Evolutionary conservation across 2,329 filamentous ascomycete genomes (phyloP).

Genomic region (Apiospora marii): DNA sequence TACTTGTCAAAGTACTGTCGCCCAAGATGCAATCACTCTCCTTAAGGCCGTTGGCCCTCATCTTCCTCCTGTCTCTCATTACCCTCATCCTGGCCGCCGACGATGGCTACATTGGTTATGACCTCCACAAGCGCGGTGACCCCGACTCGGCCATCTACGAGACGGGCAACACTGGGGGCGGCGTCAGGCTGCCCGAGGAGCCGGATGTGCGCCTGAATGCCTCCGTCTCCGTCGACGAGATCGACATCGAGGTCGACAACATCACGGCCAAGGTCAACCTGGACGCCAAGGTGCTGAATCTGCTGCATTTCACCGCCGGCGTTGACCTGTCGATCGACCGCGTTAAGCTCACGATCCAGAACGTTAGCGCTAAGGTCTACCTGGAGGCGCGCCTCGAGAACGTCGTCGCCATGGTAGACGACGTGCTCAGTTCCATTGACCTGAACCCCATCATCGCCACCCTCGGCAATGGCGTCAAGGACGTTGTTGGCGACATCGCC

Average conservation of each 20-base stretch:
- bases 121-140: slow-evolving; percentile 58
- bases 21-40: slow-evolving; percentile 36
- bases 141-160: slow-evolving; percentile 60
- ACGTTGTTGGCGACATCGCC: slow-evolving; percentile 54
- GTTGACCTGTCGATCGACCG: slow-evolving; percentile 66
- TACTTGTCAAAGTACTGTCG: neutral
- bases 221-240: slow-evolving; percentile 63
- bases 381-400: slow-evolving; percentile 68
- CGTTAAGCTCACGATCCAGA: slow-evolving; percentile 63
- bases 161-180: slow-evolving; percentile 56
- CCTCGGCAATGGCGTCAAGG: slow-evolving; percentile 56
- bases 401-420: slow-evolving; percentile 65
- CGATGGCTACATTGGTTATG: slow-evolving; percentile 63
- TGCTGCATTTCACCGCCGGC: slow-evolving; percentile 67
- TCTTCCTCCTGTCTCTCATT: slow-evolving; percentile 39
- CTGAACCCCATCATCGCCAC: slow-evolving; percentile 67
- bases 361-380: slow-evolving; percentile 64
- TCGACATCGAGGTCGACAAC: slow-evolving; percentile 65
- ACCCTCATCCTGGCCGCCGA: slow-evolving; percentile 32
- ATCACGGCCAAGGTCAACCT: slow-evolving; percentile 68
- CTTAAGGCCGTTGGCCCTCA: slow-evolving; percentile 35
- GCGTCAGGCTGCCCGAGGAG: slow-evolving; percentile 52
- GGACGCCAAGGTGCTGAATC: slow-evolving; percentile 64
- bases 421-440: slow-evolving; percentile 65
- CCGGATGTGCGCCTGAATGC: slow-evolving; percentile 70